Evolutionary conservation across 2,329 filamentous ascomycete genomes (phyloP), one percentile per base, ranked within the genome.

Genomic region (Zopfia rhizophila): DNA sequence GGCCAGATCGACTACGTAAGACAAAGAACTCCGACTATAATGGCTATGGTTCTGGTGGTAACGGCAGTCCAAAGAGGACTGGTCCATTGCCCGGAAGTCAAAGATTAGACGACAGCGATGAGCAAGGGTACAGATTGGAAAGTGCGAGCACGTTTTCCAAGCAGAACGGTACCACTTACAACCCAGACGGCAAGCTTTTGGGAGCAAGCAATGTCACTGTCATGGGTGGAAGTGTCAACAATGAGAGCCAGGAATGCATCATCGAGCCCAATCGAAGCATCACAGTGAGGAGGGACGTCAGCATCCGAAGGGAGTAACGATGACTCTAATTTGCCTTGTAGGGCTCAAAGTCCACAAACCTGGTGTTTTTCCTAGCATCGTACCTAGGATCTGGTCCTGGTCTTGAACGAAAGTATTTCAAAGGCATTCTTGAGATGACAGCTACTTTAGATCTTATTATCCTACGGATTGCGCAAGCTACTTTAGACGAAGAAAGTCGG

Each of bases 301-400:
- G 37, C 25, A 18, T 47, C 24, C 24, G 16, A 38, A 36, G 68
- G 63, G 40, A 45, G 45, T 11, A n/a, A n/a, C n/a, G n/a, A n/a
- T n/a, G n/a, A n/a, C n/a, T n/a, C n/a, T n/a, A n/a, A n/a, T n/a
- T n/a, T n/a, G n/a, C n/a, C n/a, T n/a, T n/a, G n/a, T n/a, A n/a
- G n/a, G n/a, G n/a, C n/a, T n/a, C n/a, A n/a, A n/a, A n/a, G n/a
- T n/a, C n/a, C n/a, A n/a, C n/a, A n/a, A n/a, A n/a, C n/a, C n/a
- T n/a, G n/a, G n/a, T n/a, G n/a, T n/a, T n/a, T n/a, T n/a, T n/a
- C n/a, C n/a, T n/a, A n/a, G n/a, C n/a, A n/a, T n/a, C n/a, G n/a
- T n/a, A n/a, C n/a, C n/a, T n/a, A n/a, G n/a, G n/a, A n/a, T n/a
- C n/a, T n/a, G n/a, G n/a, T n/a, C n/a, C n/a, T n/a, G n/a, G n/a